These are phyloP conservation scores for Mycena vitilis DNA, from an alignment of 768 basidiomycete species.

Conservation along the genomic window DNA sequence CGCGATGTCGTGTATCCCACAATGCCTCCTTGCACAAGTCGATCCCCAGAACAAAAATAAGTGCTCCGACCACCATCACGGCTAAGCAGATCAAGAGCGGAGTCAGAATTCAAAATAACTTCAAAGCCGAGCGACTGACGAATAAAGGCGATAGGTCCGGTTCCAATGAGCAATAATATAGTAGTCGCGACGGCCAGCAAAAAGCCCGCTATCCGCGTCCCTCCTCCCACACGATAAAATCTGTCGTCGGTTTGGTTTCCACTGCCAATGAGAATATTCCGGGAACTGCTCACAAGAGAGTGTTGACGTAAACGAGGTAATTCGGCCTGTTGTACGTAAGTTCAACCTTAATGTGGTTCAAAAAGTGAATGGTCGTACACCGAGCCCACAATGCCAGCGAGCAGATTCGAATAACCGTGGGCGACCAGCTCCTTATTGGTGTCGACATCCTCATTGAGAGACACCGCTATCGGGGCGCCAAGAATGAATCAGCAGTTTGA, in stretches of 20 bases:
- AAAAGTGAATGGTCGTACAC: constrained; percentile 62
- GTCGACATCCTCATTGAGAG: constrained; percentile 87
- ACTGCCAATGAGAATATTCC: not conserved
- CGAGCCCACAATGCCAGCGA: constrained; percentile 83
- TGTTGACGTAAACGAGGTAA: constrained; percentile 91
- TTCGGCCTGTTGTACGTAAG: constrained; percentile 66
- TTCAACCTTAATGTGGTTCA: not conserved
- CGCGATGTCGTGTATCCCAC: constrained; percentile 94
- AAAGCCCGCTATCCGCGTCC: constrained; percentile 84
- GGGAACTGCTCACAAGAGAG: constrained; percentile 66
- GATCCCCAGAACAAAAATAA: constrained; percentile 95
- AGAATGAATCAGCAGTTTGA: not conserved
- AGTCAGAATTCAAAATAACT: not conserved
- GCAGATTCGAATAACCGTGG: constrained; percentile 92
- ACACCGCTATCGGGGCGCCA: constrained; percentile 69
- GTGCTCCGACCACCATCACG: constrained; percentile 89
- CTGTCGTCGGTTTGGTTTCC: constrained; percentile 43
- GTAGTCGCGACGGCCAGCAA: constrained; percentile 83
- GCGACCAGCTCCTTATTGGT: constrained; percentile 93
- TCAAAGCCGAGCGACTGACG: constrained; percentile 62
- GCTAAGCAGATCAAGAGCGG: constrained; percentile 55
- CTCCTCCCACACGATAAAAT: constrained; percentile 95
- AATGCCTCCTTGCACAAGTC: constrained; percentile 96
- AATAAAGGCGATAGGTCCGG: constrained; percentile 90
- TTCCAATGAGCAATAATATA: constrained; percentile 82